Evolutionary conservation across 148 eudicot species (phyloP), one percentile per base, ranked within the genome.

Genomic region (Fagopyrum homotropicum): DNA sequence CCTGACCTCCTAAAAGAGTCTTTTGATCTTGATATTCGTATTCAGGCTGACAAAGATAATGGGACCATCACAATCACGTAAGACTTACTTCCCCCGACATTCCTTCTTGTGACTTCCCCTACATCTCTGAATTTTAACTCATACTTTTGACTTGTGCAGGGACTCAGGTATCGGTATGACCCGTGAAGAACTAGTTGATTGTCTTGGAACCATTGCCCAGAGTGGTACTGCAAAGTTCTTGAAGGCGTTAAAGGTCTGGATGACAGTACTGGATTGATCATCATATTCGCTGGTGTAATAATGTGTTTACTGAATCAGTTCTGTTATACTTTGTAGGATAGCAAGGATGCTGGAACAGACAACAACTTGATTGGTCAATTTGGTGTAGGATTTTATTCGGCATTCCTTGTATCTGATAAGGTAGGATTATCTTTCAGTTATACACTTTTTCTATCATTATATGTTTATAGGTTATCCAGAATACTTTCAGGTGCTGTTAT

Each of bases 161-260:
- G 99, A 95, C 85, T 76, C 97, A 72, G 99, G 99, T 35, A 92
- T 95, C 82, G 99, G 99, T 47, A 95, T 95, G 99, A 95, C 92
- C 5, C 94, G 89, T 40, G 88, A 92, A 74, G 99, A 95, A 77
- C 86, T 95, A 77, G 85, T 95, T 74, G 98, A 92, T 68, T 95
- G 97, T 75, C 90, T 95, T 81, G 99, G 99, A 77, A 95, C 99
- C 48, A 95, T 95, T 72, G 99, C 99, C 60, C 97, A 95, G 72
- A 95, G 99, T 85, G 99, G 99, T 79, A 95, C 99, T 68, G 99
- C 99, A 11, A 95, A 95, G 83, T 95, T 95, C 77, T 85, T 95
- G 26, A 92, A 88, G 80, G 93, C 97, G 64, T 64, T 95, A 72
- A 92, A 92, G 97, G 99, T 95, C 56, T 29, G 3, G 17, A 35